Base-by-base conservation (phyloP, 2,329 filamentous ascomycete genomes). In the Aspergillus eucalypticola region DNA sequence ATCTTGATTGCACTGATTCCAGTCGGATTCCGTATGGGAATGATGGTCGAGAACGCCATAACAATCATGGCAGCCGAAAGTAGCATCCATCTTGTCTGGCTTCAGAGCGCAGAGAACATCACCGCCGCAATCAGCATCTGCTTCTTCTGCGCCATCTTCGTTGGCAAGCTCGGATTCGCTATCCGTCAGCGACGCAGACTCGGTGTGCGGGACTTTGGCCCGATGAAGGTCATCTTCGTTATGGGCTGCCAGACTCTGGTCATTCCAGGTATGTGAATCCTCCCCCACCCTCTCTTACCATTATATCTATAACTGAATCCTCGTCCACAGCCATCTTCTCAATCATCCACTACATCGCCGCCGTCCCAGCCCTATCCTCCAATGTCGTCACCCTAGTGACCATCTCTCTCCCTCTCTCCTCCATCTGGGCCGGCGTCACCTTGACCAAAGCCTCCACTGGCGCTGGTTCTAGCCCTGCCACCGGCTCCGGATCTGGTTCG, bases 161-260 rank as follows among this genome's bases (percentile, higher is more conserved):
- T 84, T 41, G 75, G 72, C 59, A 90, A 90, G 73, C 79, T 90
- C 4, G 83, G 82, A 6, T 77, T 81, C 63, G 85, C 86, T 6
- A 82, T 90, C 35, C 71, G 78, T 8, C 78, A 83, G 63, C 82
- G 88, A 21, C 81, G 78, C 57, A 78, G 77, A 65, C 76, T 89
- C 61, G 85, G 86, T 1, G 78, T 88, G 67, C 81, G 77, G 58
- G 82, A 85, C 57, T 88, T 88, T 68, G 85, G 86, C 8, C 84
- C 86, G 1, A 86, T 90, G 80, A 85, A 88, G 66, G 82, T 88
- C 59, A 84, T 90, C 62, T 88, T 88, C 71, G 82, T 89, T 67
- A 88, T 89, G 82, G 84, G 86, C 51, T 86, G 84, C 62, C 87
- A 89, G 74, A 89, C 87, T 1, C 81, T 90, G 79, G 69, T 87